Base-by-base conservation (phyloP, 495 filamentous ascomycete species). In the Physcia stellaris region DNA sequence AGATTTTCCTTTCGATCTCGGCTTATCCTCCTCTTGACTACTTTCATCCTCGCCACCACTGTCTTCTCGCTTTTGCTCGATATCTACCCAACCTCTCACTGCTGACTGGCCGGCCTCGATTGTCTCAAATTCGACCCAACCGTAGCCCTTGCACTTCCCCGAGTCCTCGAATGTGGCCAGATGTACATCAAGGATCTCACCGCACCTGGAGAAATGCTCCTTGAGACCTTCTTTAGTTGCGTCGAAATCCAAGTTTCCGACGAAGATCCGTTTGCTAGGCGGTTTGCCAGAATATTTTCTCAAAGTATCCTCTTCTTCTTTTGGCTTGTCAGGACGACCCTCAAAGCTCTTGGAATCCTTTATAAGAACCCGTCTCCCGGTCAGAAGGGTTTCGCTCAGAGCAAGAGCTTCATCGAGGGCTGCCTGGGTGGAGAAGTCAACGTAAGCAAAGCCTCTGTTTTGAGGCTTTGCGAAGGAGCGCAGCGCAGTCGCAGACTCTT, bases 71-170 rank as follows among this genome's bases (percentile, higher is more conserved):
- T 74, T 64, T 18, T 61, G 68, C 26, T 71, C 68, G 29, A 78
- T 61, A 49, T 73, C 67, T 33, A 86, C 67, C 52, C 73, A 93
- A 2, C 92, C 92, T 43, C 72, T 78, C 46, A 94, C 85, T 6
- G 86, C 90, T 51, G 71, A 74, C 47, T 75, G 65, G 0, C 82
- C 85, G 0, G 77, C 71, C 15, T 80, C 77, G 13, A 84, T 46
- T 18, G 85, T 77, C 52, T 77, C 76, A 61, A 96, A 99, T 27
- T 80, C 79, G 33, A 96, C 75, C 83, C 90, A 96, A 15, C 79
- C 87, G 64, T 83, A 99, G 1, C 90, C 90, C 63, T 95, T 95
- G 65, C 92, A 96, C 63, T 96, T 96, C 19, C 90, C 92, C 27
- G 78, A 75, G 51, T 99, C 92, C 56, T 96, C 85, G 52, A 99